Conservation (phyloP, 1,284 basidiomycete species). For the Cerioporus squamosus region DNA sequence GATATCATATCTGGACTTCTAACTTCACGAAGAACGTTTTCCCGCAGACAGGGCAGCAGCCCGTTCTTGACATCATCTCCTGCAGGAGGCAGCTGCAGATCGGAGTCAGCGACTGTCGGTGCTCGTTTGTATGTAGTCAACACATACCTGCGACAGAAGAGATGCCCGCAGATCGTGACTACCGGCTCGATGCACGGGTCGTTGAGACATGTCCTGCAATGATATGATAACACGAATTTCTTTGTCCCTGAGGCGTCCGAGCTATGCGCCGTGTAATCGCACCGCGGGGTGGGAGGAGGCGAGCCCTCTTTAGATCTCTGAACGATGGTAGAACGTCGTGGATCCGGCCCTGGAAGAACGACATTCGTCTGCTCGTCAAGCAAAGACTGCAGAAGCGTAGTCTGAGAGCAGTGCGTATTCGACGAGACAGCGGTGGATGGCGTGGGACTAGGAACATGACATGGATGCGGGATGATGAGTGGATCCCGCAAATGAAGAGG, state of each 20-base stretch:
- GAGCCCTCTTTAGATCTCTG: too few relatives aligned
- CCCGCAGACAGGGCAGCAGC: conserved; percentile 4
- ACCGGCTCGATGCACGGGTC: neutral
- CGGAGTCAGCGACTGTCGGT: neutral
- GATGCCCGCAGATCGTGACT: neutral
- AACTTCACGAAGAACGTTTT: neutral
- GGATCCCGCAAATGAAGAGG: too few relatives aligned
- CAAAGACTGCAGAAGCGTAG: too few relatives aligned
- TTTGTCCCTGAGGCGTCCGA: neutral
- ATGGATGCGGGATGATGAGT: too few relatives aligned
- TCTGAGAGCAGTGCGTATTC: too few relatives aligned
- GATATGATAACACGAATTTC: neutral
- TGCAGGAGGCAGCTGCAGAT: neutral
- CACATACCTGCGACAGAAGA: neutral
- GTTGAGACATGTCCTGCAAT: neutral
- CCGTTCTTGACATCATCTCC: neutral
- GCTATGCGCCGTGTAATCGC: neutral
- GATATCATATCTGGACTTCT: neutral
- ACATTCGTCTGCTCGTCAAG: too few relatives aligned
- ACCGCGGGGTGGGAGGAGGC: too few relatives aligned
- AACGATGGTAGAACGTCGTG: too few relatives aligned
- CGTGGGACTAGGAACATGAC: too few relatives aligned
- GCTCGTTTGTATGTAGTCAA: too few relatives aligned
- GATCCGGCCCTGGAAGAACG: too few relatives aligned
- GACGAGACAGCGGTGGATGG: too few relatives aligned